Base-by-base conservation (phyloP, 169 alveolate genomes). In the Plasmodium yoelii region DNA sequence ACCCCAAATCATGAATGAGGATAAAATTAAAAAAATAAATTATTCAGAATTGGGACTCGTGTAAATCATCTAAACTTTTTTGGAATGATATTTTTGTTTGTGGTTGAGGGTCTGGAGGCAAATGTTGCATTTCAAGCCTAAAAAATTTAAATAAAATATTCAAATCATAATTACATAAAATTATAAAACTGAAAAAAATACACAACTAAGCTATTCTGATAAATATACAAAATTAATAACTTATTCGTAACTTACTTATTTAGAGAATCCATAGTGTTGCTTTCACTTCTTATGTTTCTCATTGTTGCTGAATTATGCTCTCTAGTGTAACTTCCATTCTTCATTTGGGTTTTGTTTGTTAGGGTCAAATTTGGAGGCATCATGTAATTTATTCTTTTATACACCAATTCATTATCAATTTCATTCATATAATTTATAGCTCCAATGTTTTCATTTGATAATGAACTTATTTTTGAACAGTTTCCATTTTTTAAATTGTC, bases 61-160 rank as follows among this genome's bases (percentile, higher is more conserved):
- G 59, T 9, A 63, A 49, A 15, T 49, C 49, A 18, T 57, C 75
- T n/a, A 77, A 8, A 47, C 63, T 77, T 64, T 77, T 77, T 19
- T 77, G 88, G 5, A 64, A 56, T 9, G 77, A 63, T 63, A 77
- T 49, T 64, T 77, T 77, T 64, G 88, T 77, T 67, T 77, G 88
- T n/a, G 88, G 88, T 46, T 77, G 63, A 6, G 88, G 88, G 61
- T 77, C 88, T 28, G 88, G 77, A 15, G 88, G 88, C 47, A 77
- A 77, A n/a, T 44, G 49, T 56, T 77, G 88, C 88, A 77, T 77
- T 26, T 77, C 77, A 28, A 64, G 12, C 88, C 88, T 77, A 77
- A 22, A 39, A 69, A 13, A 44, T 26, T 44, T 24, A 10, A 22
- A 64, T 46, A 63, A 55, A 24, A 55, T 10, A 19, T 0, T 68